Evolutionary conservation across 176 grass and related monocot genomes (phyloP), one percentile per base, ranked within the genome.

Genomic region (Juncus inflexus): DNA sequence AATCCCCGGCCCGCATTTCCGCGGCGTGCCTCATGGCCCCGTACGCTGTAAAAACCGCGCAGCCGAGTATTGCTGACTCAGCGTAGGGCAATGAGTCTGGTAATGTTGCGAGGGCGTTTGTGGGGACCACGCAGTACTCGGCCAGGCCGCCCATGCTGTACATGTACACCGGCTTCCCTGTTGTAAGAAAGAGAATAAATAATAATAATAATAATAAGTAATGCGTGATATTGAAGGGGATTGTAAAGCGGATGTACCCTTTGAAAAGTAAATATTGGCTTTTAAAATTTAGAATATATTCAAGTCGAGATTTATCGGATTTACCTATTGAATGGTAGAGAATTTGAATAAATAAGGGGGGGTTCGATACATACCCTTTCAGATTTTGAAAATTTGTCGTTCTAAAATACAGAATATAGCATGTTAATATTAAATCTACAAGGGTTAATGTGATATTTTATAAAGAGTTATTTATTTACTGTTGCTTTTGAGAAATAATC

Each of bases 81-180:
- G 88, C 72, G 58, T 99, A 99, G 0, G 94, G 94, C 68, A 99
- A 72, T 0, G 94, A 79, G 52, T 73, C 74, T 19, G 88, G 85
- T 77, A 99, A 87, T 70, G 79, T 28, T 19, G 88, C 94, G 47
- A 99, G 76, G 42, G 77, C 94, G 66, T 92, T 99, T 61, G 94
- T 87, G 35, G 85, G 94, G 19, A 99, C 88, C 16, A 99, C 88
- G 56, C 88, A 99, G 57, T 99, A 99, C 67, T 99, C 94, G 35
- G 94, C 88, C 75, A 99, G 74, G 14, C 94, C 94, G 0, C 94
- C 88, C 94, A 99, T 99, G 70, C 94, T 99, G 75, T 92, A 92
- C 94, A 99, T 92, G 64, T 92, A 92, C 50, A 99, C 88, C 0
- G 94, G 88, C 60, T 86, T 92, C 65, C 94, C 94, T 99, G 62